phyloP scores from a whole-genome alignment of 2,329 filamentous ascomycete species.

The Pseudogymnoascus pannorum region DNA sequence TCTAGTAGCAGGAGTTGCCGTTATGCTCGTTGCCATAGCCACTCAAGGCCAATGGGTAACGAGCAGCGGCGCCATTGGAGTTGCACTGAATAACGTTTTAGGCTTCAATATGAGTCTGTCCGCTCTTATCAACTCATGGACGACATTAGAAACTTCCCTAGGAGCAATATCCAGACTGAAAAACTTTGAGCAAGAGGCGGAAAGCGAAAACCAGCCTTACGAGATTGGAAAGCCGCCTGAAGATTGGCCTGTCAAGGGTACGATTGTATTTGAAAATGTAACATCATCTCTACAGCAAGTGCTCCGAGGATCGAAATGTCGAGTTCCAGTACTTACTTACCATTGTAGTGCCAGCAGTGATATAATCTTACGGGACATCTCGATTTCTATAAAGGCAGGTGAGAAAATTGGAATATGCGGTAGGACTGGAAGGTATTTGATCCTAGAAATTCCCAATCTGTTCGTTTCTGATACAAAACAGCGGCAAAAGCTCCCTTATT shows the following conservation, averaged over 20 bases:
- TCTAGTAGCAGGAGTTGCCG: conserved; percentile 15
- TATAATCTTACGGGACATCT: neutral
- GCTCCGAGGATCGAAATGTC: neutral
- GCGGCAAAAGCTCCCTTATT: conserved; percentile 36
- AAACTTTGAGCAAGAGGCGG: neutral
- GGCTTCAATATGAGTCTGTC: conserved; percentile 15
- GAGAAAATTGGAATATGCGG: conserved; percentile 31
- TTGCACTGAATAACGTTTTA: conserved; percentile 12
- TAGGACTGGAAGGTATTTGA: conserved; percentile 22
- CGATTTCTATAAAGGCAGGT: conserved; percentile 21
- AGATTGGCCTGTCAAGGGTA: conserved; percentile 27
- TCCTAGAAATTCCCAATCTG: neutral
- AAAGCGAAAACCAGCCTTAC: neutral
- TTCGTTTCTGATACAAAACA: conserved; percentile 15
- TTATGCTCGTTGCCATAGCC: conserved; percentile 10
- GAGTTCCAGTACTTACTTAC: neutral
- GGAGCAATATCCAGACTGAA: neutral
- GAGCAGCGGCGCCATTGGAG: conserved; percentile 14
- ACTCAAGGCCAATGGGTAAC: neutral
- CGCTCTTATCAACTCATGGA: conserved; percentile 12
- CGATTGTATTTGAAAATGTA: conserved; percentile 24
- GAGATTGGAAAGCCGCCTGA: neutral
- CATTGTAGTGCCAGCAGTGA: neutral
- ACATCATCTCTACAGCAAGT: conserved; percentile 13
- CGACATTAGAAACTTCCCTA: neutral